phyloP scores from a whole-genome alignment of 495 filamentous ascomycete species.

The Ramalina peruviana region DNA sequence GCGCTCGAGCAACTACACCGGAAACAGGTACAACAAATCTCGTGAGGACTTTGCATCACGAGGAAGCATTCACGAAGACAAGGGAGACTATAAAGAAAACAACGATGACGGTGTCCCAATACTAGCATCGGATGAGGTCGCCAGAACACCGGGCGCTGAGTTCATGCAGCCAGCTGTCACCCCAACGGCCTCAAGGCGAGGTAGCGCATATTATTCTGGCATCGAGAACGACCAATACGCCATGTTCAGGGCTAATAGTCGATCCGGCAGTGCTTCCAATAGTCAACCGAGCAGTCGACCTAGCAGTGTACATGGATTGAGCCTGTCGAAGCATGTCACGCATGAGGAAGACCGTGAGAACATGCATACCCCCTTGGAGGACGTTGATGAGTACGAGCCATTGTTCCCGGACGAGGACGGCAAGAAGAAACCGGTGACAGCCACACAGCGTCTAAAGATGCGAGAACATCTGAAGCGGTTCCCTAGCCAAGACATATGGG shows the following conservation, averaged over 20 bases:
- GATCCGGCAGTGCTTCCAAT: slow-evolving; percentile 37
- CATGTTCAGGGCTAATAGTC: slow-evolving; percentile 20
- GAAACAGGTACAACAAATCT: slow-evolving; percentile 34
- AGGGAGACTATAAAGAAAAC: slow-evolving; percentile 38
- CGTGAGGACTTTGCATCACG: slow-evolving; percentile 30
- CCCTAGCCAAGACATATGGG: slow-evolving; percentile 92
- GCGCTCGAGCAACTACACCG: slow-evolving; percentile 46
- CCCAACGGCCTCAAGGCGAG: slow-evolving; percentile 45
- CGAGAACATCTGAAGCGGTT: slow-evolving; percentile 62
- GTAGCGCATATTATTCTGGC: slow-evolving; percentile 41
- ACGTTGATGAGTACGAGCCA: slow-evolving; percentile 90
- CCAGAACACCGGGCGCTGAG: slow-evolving; percentile 54
- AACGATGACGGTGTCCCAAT: slow-evolving; percentile 56
- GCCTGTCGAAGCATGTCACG: slow-evolving; percentile 35
- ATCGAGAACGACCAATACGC: slow-evolving; percentile 22
- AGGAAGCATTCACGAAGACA: slow-evolving; percentile 32
- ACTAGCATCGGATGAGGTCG: slow-evolving; percentile 79
- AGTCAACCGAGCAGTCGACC: slow-evolving; percentile 66
- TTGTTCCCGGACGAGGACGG: slow-evolving; percentile 74
- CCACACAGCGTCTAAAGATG: slow-evolving; percentile 45
- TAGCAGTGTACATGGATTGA: slow-evolving; percentile 41
- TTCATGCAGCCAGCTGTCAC: slow-evolving; percentile 61
- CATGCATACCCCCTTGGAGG: slow-evolving; percentile 59
- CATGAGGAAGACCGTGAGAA: slow-evolving; percentile 37
- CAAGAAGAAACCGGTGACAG: slow-evolving; percentile 43